phyloP scores from a whole-genome alignment of 164 flowering plant genomes.

The Platanus orientalis region DNA sequence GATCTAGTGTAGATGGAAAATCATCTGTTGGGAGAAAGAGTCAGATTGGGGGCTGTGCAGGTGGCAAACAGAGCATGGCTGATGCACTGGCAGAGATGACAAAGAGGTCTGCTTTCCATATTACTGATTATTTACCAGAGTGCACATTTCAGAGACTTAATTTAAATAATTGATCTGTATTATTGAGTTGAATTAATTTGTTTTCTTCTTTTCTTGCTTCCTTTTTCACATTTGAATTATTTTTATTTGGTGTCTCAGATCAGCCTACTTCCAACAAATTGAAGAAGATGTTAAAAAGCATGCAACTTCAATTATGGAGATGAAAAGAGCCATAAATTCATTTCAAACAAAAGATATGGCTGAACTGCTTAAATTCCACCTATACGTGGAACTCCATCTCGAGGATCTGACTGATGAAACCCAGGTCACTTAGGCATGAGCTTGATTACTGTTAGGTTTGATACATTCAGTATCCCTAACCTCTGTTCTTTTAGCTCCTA shows the following conservation, averaged over 20 bases:
- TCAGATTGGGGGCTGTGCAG: slow-evolving; percentile 25
- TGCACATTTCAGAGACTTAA: no score
- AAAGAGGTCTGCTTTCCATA: slow-evolving; percentile 42
- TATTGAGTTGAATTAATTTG: no score
- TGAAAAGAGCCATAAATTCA: slow-evolving; percentile 41
- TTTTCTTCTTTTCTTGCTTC: background rate
- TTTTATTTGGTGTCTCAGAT: slow-evolving; percentile 30
- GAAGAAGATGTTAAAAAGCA: slow-evolving; percentile 70
- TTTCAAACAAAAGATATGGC: slow-evolving; percentile 73
- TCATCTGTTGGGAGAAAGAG: slow-evolving; percentile 34
- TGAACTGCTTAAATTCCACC: slow-evolving; percentile 63
- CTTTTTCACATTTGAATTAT: background rate
- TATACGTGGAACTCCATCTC: slow-evolving; percentile 59
- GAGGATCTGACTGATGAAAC: slow-evolving; percentile 75
- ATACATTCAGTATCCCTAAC: background rate
- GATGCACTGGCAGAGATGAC: slow-evolving; percentile 94
- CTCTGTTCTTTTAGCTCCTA: background rate
- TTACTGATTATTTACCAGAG: background rate
- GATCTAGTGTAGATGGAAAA: slow-evolving; percentile 41
- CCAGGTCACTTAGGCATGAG: slow-evolving; percentile 47
- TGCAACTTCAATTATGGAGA: slow-evolving; percentile 49
- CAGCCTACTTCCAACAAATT: slow-evolving; percentile 77
- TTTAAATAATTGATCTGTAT: no score
- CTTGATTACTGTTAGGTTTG: background rate
- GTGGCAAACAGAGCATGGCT: slow-evolving; percentile 77